A percentile compares a stretch with the other conserved stretches of the same genome.
phyloP scores from a whole-genome alignment of 129 eudicot genomes.

The Escallonia herrerae region DNA sequence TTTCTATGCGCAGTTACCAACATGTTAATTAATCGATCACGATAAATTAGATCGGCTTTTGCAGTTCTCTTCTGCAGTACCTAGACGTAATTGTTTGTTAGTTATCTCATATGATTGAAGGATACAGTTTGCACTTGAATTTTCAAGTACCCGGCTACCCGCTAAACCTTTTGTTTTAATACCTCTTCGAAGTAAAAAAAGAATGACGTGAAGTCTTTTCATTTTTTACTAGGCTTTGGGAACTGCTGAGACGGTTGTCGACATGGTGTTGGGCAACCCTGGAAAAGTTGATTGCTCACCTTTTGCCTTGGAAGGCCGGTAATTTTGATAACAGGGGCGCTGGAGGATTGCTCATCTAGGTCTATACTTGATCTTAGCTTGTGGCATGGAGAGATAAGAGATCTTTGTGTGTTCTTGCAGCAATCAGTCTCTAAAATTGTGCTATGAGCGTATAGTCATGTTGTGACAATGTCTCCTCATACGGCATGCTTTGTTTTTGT shows the following conservation, averaged over 20 bases:
- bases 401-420: not conserved
- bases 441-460: too few species aligned
- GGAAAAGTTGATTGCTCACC: conserved; percentile 52
- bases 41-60: too few species aligned
- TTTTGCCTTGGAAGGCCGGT: conserved; percentile 31
- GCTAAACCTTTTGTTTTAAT: not conserved
- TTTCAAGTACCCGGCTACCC: not conserved
- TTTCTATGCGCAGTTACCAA: too few species aligned
- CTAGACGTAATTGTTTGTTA: too few species aligned
- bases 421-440: too few species aligned
- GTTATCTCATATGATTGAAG: not conserved
- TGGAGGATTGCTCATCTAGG: not conserved
- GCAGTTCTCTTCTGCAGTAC: too few species aligned
- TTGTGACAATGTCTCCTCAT: too few species aligned
- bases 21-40: too few species aligned
- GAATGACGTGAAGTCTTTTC: not conserved
- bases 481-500: too few species aligned
- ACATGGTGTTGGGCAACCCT: conserved; percentile 69
- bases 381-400: not conserved
- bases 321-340: conserved; percentile 18
- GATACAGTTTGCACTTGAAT: not conserved
- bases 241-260: conserved; percentile 85
- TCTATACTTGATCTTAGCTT: not conserved
- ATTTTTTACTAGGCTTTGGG: conserved; percentile 90
- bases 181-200: not conserved